Evolutionary conservation across 2,329 filamentous ascomycete genomes (phyloP), one percentile per base, ranked within the genome.

Genomic region (Nigrograna mackinnonii): DNA sequence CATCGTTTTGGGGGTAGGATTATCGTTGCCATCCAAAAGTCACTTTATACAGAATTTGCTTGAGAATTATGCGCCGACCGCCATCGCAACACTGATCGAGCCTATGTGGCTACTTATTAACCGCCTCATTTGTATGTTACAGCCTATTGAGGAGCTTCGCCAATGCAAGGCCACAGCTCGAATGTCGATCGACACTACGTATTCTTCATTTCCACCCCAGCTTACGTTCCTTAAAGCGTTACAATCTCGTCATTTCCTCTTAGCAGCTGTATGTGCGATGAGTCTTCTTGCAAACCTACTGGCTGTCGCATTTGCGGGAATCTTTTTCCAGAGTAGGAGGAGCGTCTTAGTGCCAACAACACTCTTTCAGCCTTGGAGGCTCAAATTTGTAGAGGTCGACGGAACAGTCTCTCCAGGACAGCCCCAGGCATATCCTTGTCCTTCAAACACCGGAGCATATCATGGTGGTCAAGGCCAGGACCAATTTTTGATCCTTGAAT

Each of bases 41-140:
- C 11, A 11, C 24, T 11, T 28, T 28, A 14, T 28, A 14, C 24
- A 14, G 11, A 11, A 28, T 11, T 12, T 28, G 3, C 24, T 28
- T 14, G 24, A 28, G 14, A 33, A 33, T 33, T 33, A 33, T 33
- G 18, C 18, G 9, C 31, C 31, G 11, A 33, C 79, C 0, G 66
- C 72, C 0, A 64, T 84, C 3, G 76, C 79, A 0, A 84, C 81
- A 0, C 39, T 83, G 0, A 66, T 83, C 0, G 82, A 85, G 24
- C 80, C 82, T 0, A 69, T 79, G 1, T 82, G 81, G 76, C 61
- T 81, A 0, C 52, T 83, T 0, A 43, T 85, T 0, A 84, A 81
- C 31, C 69, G 81, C 0, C 40, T 78, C 0, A 49, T 82, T 0
- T 83, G 79, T 28, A 54, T 82, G 7, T 47, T 85, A 0, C 76